phyloP scores from a whole-genome alignment of 495 filamentous ascomycete genomes.

The Penicillium cataractarum region DNA sequence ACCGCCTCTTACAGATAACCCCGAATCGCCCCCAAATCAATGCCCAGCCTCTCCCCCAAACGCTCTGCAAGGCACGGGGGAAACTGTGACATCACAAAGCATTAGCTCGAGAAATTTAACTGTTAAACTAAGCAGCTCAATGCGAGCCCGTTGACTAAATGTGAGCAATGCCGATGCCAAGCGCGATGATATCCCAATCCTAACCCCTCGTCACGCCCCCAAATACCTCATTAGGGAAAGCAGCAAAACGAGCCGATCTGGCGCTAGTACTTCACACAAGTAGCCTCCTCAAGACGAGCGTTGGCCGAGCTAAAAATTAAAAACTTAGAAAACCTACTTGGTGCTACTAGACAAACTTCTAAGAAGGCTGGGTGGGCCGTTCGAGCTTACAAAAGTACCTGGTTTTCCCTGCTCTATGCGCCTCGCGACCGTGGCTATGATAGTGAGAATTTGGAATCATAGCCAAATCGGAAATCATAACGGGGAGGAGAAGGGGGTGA shows the following conservation, averaged over 20 bases:
- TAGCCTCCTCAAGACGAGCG: neutral
- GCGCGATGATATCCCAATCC: neutral
- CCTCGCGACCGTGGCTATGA: neutral
- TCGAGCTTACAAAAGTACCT: neutral
- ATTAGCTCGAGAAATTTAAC: neutral
- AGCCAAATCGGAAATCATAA: neutral
- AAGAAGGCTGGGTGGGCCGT: no score
- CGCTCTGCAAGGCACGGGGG: conserved; percentile 4
- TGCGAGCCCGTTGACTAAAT: neutral
- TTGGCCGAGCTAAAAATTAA: neutral
- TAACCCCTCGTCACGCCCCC: neutral
- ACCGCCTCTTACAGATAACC: neutral
- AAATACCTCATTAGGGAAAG: neutral
- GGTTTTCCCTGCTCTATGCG: neutral
- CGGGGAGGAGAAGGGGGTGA: neutral
- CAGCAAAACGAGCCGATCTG: neutral
- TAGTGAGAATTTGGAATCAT: neutral
- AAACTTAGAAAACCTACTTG: no score
- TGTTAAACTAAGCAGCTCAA: neutral
- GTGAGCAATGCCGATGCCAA: neutral
- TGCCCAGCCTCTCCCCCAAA: neutral
- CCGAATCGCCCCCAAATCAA: neutral
- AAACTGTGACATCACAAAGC: neutral
- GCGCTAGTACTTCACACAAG: neutral
- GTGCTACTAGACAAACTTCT: no score